phyloP scores from a whole-genome alignment of 768 basidiomycete species.

The Holtermannia corniformis region DNA sequence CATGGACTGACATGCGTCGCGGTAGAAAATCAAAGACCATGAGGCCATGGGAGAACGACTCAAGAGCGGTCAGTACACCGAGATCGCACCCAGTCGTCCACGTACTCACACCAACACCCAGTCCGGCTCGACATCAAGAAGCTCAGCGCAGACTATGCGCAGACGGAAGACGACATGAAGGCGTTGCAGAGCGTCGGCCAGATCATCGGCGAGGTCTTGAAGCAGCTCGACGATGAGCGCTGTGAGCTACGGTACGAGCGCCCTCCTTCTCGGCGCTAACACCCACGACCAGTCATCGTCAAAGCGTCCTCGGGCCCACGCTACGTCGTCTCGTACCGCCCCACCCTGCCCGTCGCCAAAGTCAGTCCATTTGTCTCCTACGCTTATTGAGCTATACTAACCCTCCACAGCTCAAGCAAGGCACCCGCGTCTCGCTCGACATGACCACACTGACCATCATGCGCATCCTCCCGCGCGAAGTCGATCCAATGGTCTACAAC shows the following conservation, averaged over 20 bases:
- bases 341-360: constrained; percentile 68
- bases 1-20: background rate
- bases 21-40: constrained; percentile 91
- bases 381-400: background rate
- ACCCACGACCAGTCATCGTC: constrained; percentile 76
- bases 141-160: constrained; percentile 76
- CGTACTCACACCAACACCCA: constrained; percentile 37
- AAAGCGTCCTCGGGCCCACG: constrained; percentile 97
- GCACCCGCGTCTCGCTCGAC: constrained; percentile 91
- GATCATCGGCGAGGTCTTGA: constrained; percentile 98
- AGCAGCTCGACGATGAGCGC: constrained; percentile 93
- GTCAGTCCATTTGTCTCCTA: constrained; percentile 18
- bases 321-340: constrained; percentile 95
- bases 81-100: too few relatives aligned
- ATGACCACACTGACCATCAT: constrained; percentile 99
- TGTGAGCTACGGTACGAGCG: constrained; percentile 50
- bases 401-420: constrained; percentile 67
- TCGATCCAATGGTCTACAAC: constrained; percentile 97
- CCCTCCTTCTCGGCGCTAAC: background rate
- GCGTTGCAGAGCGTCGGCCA: constrained; percentile 97
- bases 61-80: constrained; percentile 64
- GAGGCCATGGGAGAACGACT: constrained; percentile 75
- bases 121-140: constrained; percentile 87
- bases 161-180: constrained; percentile 98
- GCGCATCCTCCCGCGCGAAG: constrained; percentile 94